Evolutionary conservation across 345 rosid species (phyloP), one percentile per base, ranked within the genome.

Genomic region (Lepidium africanum): DNA sequence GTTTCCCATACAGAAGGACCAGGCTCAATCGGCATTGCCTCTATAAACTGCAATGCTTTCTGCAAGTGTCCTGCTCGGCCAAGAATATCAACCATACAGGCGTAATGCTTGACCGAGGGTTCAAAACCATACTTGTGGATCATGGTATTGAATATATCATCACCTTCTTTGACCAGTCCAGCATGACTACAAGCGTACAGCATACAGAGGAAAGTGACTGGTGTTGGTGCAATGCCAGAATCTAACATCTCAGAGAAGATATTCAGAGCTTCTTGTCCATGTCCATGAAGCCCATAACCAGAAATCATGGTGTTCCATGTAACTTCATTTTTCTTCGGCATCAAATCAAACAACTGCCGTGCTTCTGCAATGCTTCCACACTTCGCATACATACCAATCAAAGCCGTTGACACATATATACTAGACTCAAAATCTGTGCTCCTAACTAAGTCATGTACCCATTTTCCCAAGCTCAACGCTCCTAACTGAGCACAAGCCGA

Each of bases 271-370:
- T 83, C 87, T 50, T 78, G 77, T 49, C 97, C 95, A 52, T 76
- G 80, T 40, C 97, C 97, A 71, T 90, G 97, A 36, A 90, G 91
- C 42, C 92, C 92, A 75, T 86, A 90, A 38, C 91, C 87, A 3
- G 86, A 83, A 54, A 90, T 90, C 84, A 90, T 88, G 13, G 92
- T 78, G 62, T 88, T 90, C 97, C 97, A 90, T 70, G 95, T 86
- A 25, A 90, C 91, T 65, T 76, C 90, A 67, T 86, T 86, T 81
- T 83, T 90, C 78, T 72, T 78, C 0, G 82, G 81, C 76, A 82
- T 81, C 56, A 14, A 64, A 60, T 88, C 80, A 78, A 90, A 90
- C 69, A 86, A 70, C 40, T 54, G 55, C 6, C 84, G 82, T 64
- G 96, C 91, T 79, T 83, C 87, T 12, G 5, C 77, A 61, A 86